A percentile compares a stretch with the other conserved stretches of the same genome.
Evolutionary conservation across 148 eudicot species (phyloP).

Genomic region (Rhododendron williamsianum): DNA sequence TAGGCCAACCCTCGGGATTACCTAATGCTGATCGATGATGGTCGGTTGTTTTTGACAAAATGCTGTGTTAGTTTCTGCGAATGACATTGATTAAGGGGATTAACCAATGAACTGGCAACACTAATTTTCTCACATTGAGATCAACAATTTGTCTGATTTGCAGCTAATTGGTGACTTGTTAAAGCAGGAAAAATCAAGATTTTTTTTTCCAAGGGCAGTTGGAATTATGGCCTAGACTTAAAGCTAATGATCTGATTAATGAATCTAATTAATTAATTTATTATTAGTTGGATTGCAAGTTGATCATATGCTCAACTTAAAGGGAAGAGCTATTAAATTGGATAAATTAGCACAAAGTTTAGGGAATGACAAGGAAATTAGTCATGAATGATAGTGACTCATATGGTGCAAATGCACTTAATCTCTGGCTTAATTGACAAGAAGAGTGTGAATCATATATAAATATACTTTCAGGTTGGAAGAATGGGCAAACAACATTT

Average conservation of each 20-base stretch:
- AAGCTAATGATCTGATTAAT: background rate
- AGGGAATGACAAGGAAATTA: background rate
- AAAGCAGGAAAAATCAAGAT: background rate
- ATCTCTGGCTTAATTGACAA: background rate
- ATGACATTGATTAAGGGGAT: background rate
- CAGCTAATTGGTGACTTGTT: background rate
- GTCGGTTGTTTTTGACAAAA: background rate
- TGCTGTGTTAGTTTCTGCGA: background rate
- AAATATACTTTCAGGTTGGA: background rate
- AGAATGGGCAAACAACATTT: background rate
- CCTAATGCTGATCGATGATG: background rate
- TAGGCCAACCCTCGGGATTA: background rate
- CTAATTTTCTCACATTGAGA: background rate
- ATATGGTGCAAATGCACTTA: background rate
- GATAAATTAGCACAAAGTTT: background rate
- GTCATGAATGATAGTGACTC: background rate
- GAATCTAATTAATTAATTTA: background rate
- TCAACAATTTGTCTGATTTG: background rate
- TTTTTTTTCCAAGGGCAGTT: background rate
- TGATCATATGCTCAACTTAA: background rate
- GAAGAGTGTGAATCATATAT: background rate
- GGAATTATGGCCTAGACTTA: background rate
- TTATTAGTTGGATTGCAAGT: conserved; percentile 1
- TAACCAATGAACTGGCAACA: background rate
- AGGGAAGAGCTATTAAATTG: background rate